A percentile compares a stretch with the other conserved stretches of the same genome.
phyloP scores from a whole-genome alignment of 2,329 filamentous ascomycete species.

The Claviceps sp. region DNA sequence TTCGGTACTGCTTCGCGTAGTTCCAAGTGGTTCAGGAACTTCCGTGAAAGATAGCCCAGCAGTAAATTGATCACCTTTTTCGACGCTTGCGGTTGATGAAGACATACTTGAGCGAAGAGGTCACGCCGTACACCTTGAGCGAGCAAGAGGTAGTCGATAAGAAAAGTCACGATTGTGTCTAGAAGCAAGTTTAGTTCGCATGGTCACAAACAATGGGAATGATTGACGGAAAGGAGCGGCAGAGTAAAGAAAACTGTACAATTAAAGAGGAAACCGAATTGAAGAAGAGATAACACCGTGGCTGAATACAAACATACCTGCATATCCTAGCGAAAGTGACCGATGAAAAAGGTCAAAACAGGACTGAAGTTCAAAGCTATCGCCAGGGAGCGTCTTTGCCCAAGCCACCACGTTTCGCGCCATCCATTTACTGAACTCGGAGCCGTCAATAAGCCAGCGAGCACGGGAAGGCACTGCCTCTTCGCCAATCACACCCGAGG shows the following conservation, averaged over 20 bases:
- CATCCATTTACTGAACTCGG: conserved; percentile 57
- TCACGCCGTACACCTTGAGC: conserved; percentile 10
- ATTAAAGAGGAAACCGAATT: too few relatives aligned
- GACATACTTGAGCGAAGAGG: conserved; percentile 18
- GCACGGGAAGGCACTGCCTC: conserved; percentile 14
- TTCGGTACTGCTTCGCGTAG: conserved; percentile 18
- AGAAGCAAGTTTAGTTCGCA: conserved; percentile 8
- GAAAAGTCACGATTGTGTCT: conserved; percentile 28
- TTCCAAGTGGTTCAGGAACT: conserved; percentile 25
- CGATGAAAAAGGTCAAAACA: conserved; percentile 40
- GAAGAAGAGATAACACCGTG: neutral
- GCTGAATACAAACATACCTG: conserved; percentile 33
- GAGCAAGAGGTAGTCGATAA: conserved; percentile 26
- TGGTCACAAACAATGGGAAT: neutral
- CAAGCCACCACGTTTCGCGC: conserved; percentile 45
- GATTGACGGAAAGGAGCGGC: neutral
- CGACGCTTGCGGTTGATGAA: conserved; percentile 14
- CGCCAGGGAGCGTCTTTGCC: conserved; percentile 17
- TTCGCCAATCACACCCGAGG: conserved; percentile 33
- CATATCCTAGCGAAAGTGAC: conserved; percentile 57
- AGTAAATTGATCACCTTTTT: conserved; percentile 17
- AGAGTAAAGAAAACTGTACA: neutral
- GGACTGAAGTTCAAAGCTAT: conserved; percentile 25
- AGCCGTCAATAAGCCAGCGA: conserved; percentile 52
- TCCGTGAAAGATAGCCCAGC: conserved; percentile 29